A percentile compares a stretch with the other conserved stretches of the same genome.
Conservation (phyloP, 345 rosid species). For the Sonneratia caseolaris region DNA sequence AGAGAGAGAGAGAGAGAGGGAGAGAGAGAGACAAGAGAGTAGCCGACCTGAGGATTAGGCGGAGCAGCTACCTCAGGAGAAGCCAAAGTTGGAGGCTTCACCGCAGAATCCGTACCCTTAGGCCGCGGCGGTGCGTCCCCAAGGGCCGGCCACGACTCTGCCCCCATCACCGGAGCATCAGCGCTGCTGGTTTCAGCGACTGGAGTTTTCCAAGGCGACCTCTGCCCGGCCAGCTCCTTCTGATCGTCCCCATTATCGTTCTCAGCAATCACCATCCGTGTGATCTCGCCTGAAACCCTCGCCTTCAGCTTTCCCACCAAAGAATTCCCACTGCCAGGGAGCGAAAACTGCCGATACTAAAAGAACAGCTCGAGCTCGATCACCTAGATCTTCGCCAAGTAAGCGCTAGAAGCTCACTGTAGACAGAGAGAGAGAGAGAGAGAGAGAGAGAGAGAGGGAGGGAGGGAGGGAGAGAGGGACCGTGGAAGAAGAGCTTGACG, state of each 20-base stretch:
- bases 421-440: background rate
- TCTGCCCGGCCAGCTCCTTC: constrained; percentile 27
- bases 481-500: background rate
- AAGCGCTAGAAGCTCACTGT: background rate
- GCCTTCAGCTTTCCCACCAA: background rate
- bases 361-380: constrained; percentile 6
- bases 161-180: constrained; percentile 63
- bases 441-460: background rate
- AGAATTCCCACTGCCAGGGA: background rate
- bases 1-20: background rate
- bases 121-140: constrained; percentile 56
- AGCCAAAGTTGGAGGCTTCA: constrained; percentile 6
- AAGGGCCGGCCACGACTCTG: constrained; percentile 87
- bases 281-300: constrained; percentile 7
- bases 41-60: constrained; percentile 25
- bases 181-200: constrained; percentile 18
- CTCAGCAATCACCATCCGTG: constrained; percentile 46
- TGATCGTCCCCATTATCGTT: constrained; percentile 51
- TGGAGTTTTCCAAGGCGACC: constrained; percentile 82
- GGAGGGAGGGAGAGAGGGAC: background rate
- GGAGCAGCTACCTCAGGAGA: constrained; percentile 21
- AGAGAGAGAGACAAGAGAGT: background rate
- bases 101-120: constrained; percentile 14
- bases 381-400: background rate
- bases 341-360: background rate